Conservation (phyloP, 139 green algal species). For the Chlamydomonas incerta region DNA sequence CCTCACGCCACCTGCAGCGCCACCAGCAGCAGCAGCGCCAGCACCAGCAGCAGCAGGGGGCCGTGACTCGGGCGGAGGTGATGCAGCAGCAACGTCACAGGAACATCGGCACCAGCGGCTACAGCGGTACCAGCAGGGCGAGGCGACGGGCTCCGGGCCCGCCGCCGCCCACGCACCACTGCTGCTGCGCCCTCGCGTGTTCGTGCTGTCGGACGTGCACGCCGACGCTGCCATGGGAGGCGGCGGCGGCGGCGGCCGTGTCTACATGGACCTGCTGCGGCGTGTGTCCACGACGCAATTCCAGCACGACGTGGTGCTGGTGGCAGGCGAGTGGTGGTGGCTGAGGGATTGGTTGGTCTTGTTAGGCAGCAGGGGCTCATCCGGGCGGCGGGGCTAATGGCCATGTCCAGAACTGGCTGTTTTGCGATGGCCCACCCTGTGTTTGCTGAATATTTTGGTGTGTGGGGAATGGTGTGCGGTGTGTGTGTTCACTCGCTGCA, state of each 20-base stretch:
- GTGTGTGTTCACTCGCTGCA: too few relatives aligned
- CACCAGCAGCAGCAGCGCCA: background rate
- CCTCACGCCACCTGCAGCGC: background rate
- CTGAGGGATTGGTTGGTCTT: too few relatives aligned
- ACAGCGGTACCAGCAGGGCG: background rate
- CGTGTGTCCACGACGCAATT: constrained; percentile 14
- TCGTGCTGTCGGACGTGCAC: constrained; percentile 38
- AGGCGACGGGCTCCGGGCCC: too few relatives aligned
- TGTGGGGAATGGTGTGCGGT: too few relatives aligned
- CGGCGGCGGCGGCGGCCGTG: background rate
- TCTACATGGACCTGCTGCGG: constrained; percentile 24
- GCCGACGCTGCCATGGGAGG: background rate
- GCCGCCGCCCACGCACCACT: too few relatives aligned
- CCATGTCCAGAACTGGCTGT: too few relatives aligned
- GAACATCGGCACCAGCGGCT: background rate
- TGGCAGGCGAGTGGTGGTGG: too few relatives aligned
- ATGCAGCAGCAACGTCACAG: background rate
- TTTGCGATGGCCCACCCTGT: too few relatives aligned
- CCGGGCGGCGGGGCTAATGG: too few relatives aligned
- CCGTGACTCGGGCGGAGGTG: too few relatives aligned
- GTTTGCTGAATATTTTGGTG: too few relatives aligned
- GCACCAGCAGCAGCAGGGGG: background rate
- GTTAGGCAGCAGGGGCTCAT: background rate
- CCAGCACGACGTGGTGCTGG: constrained; percentile 11
- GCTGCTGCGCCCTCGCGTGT: background rate